Base-by-base conservation (phyloP, 2,329 filamentous ascomycete species). In the Dactylonectria estremocensis region DNA sequence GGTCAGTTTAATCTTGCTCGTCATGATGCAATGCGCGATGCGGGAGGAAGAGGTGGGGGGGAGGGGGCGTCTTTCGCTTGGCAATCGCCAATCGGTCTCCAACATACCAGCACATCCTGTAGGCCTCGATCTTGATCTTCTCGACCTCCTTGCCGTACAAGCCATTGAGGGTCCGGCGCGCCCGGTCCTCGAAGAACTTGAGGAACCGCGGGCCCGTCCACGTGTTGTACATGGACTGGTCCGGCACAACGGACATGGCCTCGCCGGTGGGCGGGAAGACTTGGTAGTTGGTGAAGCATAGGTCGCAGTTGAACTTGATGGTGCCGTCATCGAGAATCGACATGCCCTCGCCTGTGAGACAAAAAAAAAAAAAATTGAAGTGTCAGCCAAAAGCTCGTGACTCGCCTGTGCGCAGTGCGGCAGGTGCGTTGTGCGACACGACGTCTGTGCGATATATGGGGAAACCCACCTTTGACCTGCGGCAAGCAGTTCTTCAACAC, bases 301-400 rank as follows among this genome's bases (percentile, higher is more conserved):
- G 83, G 56, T 89, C 83, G 73, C 88, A 89, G 66, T 89, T 90
- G 80, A 90, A 89, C 76, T 91, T 91, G 66, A 91, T 82, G 2
- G 86, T 80, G 1, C 86, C 84, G 35, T 85, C 80, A 3, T 77
- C 70, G 9, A 86, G 85, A 14, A 83, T 83, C 8, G 81, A 83
- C 81, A 83, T 83, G 56, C 81, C 80, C 71, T 83, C 82, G 22
- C 81, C 81, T 83, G 70, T 11, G 13, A 40, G 2, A 45, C 9
- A 31, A 43, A 48, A 31, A 33, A 48, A 33, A 45, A 46, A 43
- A 49, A 22, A n/a, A n/a, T n/a, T 14, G 22, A 22, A 28, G 48
- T 28, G 70, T 71, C 64, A 61, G 61, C 54, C 55, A 58, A 28
- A 28, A 28, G 37, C 52, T 22, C 16, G 13, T 37, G 35, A 37